Evolutionary conservation across 73 alveolate genomes (phyloP), one percentile per base, ranked within the genome.

Genomic region (Breviolum minutum): DNA sequence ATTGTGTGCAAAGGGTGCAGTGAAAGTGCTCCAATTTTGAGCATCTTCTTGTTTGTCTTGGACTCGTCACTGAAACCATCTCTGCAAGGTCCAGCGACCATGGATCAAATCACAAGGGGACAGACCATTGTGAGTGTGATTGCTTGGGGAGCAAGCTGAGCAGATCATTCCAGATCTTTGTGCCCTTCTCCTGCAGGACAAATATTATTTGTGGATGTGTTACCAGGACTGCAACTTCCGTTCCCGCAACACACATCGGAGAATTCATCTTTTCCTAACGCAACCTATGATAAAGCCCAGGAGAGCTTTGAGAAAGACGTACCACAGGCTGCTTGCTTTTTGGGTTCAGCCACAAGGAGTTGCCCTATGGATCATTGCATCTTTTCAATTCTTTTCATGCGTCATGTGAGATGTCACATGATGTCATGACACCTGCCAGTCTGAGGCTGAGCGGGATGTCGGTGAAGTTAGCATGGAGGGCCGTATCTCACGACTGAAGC

Each of bases 141-240:
- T 68, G 7, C 32, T 30, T 29, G 64, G 2, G 64, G 24, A 26
- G 63, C 63, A 48, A 81, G 26, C 11, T 11, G 89, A 30, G 54
- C 54, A 3, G 54, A 40, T 40, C 10, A 11, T 32, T 11, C 17
- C 19, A 8, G 89, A 19, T 40, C 8, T 32, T 63, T 62, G 8
- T n/a, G 7, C 6, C 62, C 76, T 84, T 11, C 20, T 8, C 40
- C 19, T 64, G 73, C 48, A 90, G 97, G 97, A 70, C 74, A 62
- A 73, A 61, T 90, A 90, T 76, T 90, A 90, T 63, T n/a, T 90
- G 63, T 90, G 97, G 97, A 90, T 90, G 97, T 90, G 97, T 63
- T 90, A 90, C 97, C 70, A 90, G 97, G 97, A 54, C 76, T 8
- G 76, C 61, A 81, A 27, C 19, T 17, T 81, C 63, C 62, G 32